A percentile compares a stretch with the other conserved stretches of the same genome.
Evolutionary conservation across 176 grass and related monocot genomes (phyloP).

Genomic region (Juncus effusus): DNA sequence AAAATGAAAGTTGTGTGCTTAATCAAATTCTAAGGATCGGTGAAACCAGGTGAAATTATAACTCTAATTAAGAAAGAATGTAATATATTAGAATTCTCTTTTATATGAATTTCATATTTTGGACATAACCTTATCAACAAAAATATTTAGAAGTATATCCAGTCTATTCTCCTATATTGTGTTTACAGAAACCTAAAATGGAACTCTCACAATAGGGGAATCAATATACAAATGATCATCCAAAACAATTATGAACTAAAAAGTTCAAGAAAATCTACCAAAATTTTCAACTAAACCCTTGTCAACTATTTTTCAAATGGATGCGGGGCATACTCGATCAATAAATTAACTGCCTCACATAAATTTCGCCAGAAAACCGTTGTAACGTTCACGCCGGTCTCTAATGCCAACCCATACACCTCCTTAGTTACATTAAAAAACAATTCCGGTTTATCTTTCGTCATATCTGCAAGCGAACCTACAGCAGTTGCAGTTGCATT

Average conservation of each 20-base stretch:
- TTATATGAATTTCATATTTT: no score
- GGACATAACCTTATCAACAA: no score
- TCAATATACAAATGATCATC: not conserved
- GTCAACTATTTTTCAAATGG: not conserved
- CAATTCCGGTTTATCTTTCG: conserved; percentile 12
- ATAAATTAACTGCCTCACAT: conserved; percentile 11
- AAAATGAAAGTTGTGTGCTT: no score
- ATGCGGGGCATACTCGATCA: conserved; percentile 18
- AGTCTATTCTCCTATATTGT: no score
- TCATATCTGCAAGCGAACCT: conserved; percentile 1
- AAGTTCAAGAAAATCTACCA: no score
- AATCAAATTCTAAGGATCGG: no score
- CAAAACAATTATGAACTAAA: not conserved
- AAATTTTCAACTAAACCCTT: not conserved
- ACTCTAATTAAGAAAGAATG: no score
- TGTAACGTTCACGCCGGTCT: conserved; percentile 12
- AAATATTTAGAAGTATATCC: no score
- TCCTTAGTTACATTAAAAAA: conserved; percentile 21
- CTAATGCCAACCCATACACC: conserved; percentile 12
- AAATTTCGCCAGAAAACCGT: not conserved
- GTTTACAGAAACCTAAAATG: no score
- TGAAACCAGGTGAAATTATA: no score
- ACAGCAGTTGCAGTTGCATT: conserved; percentile 3
- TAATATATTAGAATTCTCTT: no score
- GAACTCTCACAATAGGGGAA: no score